phyloP scores from a whole-genome alignment of 495 filamentous ascomycete species.

The Aspergillus funiculosus region DNA sequence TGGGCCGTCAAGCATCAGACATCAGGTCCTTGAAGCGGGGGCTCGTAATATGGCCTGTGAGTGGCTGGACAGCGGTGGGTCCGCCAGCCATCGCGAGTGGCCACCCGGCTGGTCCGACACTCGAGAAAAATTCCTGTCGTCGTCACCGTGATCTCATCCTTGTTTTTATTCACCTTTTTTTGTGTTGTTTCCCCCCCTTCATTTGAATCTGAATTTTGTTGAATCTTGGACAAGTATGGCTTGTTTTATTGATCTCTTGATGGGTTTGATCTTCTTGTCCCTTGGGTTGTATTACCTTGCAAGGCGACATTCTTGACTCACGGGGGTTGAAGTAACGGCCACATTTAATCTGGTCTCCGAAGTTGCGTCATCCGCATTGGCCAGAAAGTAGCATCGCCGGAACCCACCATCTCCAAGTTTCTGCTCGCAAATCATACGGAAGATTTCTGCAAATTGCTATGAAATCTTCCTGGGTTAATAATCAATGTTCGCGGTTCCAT shows the following conservation, averaged over 20 bases:
- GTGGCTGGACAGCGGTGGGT: constrained; percentile 20
- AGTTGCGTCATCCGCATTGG: constrained; percentile 21
- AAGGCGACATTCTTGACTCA: constrained; percentile 2
- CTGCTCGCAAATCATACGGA: constrained; percentile 14
- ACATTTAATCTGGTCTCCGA: background rate
- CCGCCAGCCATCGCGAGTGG: constrained; percentile 17
- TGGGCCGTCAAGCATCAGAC: background rate
- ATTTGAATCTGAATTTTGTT: constrained; percentile 1
- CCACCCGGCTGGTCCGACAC: constrained; percentile 24
- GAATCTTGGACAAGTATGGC: constrained; percentile 6
- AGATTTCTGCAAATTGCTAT: constrained; percentile 8
- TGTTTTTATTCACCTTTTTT: constrained; percentile 9
- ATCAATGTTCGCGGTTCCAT: constrained; percentile 8
- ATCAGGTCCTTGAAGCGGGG: constrained; percentile 10
- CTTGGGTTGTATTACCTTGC: too few species aligned
- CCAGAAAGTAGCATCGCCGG: constrained; percentile 21
- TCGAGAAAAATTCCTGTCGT: constrained; percentile 31
- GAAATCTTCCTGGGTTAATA: constrained; percentile 10
- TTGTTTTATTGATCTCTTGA: background rate
- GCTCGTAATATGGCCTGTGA: constrained; percentile 21
- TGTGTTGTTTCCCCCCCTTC: background rate
- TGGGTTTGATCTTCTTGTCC: constrained; percentile 4
- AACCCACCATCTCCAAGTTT: constrained; percentile 23
- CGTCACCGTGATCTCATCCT: constrained; percentile 37
- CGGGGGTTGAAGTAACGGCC: too few species aligned